Base-by-base conservation (phyloP, 2,329 filamentous ascomycete species). In the Tympanopsis confertula region DNA sequence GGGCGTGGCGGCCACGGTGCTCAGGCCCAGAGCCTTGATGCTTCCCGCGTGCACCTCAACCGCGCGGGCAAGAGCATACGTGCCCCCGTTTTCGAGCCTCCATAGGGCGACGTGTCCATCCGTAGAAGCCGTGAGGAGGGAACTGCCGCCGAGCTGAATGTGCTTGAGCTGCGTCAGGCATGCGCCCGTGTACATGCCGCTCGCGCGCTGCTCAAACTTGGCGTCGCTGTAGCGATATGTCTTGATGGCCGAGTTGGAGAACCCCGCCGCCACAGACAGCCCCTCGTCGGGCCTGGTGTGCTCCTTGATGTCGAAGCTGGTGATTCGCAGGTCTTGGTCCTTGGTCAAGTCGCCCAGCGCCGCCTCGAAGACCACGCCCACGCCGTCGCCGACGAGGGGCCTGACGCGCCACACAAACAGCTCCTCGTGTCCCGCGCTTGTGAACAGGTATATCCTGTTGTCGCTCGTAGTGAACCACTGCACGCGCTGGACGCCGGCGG, bases 361-460 rank as follows among this genome's bases (percentile, higher is more conserved):
- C 2, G 66, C 71, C 55, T 78, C 74, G 41, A 72, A 71, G 12
- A 73, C 56, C 2, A 79, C 64, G 0, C 70, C 74, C 2, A 78
- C 55, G 3, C 69, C 67, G 12, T 52, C 58, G 2, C 66, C 62
- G 19, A 76, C 65, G 5, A 83, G 54, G 10, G 52, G 50, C 35
- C 63, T 65, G 22, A 89, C 56, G 29, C 74, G 70, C 89, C 91
- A 98, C 10, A 88, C 71, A 48, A 81, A 89, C 44, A 96, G 82
- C 56, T 98, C 89, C 54, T 95, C 89, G 42, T 78, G 80, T 0
- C 88, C 91, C 4, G 76, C 86, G 49, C 86, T 88, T 45, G 85
- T 94, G 53, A 96, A 83, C 2, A 98, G 71, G 47, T 81, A 82
- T 1, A 65, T 56, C 2, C 80, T 73, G 35, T 74, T 69, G 1